Conservation (phyloP, 345 rosid genomes). For the Murraya koenigii region DNA sequence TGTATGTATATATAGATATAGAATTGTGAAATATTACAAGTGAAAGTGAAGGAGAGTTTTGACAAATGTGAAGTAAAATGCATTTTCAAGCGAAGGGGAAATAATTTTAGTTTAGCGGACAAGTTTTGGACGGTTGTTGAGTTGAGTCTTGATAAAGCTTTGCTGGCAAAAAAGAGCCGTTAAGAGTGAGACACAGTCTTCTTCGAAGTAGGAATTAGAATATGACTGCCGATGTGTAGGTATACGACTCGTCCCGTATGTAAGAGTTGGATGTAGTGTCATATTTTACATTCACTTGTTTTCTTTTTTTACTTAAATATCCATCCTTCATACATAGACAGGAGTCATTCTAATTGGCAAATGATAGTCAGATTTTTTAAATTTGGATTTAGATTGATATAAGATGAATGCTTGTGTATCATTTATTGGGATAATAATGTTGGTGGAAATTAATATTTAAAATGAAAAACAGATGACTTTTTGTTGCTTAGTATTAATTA, state of each 20-base stretch:
- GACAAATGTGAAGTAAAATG: constrained; percentile 2
- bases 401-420: too few species aligned
- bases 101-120: not conserved
- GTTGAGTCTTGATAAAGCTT: not conserved
- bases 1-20: too few species aligned
- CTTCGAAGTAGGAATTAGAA: constrained; percentile 20
- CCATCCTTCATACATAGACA: too few species aligned
- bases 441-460: too few species aligned
- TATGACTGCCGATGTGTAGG: constrained; percentile 8
- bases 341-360: too few species aligned
- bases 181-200: not conserved
- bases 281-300: too few species aligned
- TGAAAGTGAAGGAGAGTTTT: constrained; percentile 17
- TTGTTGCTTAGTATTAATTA: not conserved
- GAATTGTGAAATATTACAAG: not conserved
- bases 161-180: constrained; percentile 20
- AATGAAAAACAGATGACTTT: not conserved
- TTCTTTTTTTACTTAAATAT: too few species aligned
- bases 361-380: too few species aligned
- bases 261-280: too few species aligned
- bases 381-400: too few species aligned
- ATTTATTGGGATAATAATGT: too few species aligned
- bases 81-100: constrained; percentile 19
- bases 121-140: not conserved
- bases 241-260: too few species aligned